These are phyloP conservation scores for Aspergillus sclerotiicarbonarius DNA, from an alignment of 495 filamentous ascomycete genomes.

Conservation along the genomic window DNA sequence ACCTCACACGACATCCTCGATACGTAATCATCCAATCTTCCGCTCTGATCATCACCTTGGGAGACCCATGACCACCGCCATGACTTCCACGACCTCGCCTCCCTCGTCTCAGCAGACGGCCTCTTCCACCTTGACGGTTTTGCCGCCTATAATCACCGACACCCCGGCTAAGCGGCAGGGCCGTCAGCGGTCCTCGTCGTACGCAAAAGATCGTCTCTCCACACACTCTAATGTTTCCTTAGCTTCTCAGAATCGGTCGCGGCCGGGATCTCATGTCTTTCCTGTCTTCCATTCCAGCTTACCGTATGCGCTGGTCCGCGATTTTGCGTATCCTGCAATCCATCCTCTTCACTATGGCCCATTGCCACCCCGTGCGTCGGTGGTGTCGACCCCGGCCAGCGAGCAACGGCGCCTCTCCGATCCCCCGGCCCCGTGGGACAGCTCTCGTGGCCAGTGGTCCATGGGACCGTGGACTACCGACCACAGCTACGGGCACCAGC, in stretches of 20 bases:
- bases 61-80: slow-evolving; percentile 45
- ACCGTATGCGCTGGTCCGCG: slow-evolving; percentile 84
- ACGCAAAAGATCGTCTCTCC: slow-evolving; percentile 72
- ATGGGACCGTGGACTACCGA: slow-evolving; percentile 49
- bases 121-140: slow-evolving; percentile 38
- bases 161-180: slow-evolving; percentile 37
- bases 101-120: slow-evolving; percentile 42
- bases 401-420: slow-evolving; percentile 80
- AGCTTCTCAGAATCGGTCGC: slow-evolving; percentile 56
- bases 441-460: slow-evolving; percentile 49
- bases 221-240: slow-evolving; percentile 62
- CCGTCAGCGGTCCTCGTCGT: slow-evolving; percentile 64
- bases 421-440: slow-evolving; percentile 63
- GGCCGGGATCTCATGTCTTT: slow-evolving; percentile 74
- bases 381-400: slow-evolving; percentile 80
- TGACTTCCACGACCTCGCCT: slow-evolving; percentile 61
- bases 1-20: slow-evolving; percentile 14
- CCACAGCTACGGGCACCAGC: slow-evolving; percentile 47
- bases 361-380: slow-evolving; percentile 69
- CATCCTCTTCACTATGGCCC: slow-evolving; percentile 95
- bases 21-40: slow-evolving; percentile 13
- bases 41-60: not conserved
- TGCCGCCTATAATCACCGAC: slow-evolving; percentile 43
- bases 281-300: slow-evolving; percentile 84
- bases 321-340: slow-evolving; percentile 84